phyloP scores from a whole-genome alignment of 345 rosid species.

The Combretum micranthum region DNA sequence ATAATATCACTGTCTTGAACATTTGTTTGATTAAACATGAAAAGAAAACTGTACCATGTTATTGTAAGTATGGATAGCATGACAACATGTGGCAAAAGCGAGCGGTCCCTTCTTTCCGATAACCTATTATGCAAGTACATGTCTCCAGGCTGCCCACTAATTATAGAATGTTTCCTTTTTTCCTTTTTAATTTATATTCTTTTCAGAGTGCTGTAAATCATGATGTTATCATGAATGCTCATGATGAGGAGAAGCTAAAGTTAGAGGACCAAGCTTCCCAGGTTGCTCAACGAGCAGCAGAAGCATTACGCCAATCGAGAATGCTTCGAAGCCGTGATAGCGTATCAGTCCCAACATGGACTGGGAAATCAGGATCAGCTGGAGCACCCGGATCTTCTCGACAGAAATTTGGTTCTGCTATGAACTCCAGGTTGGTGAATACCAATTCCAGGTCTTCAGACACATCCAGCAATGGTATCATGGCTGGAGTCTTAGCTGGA shows the following conservation, averaged over 20 bases:
- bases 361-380: conserved; percentile 84
- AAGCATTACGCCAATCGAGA: conserved; percentile 81
- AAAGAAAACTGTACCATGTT: too few species aligned
- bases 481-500: conserved; percentile 79
- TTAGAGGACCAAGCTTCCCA: conserved; percentile 88
- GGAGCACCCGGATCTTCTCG: conserved; percentile 77
- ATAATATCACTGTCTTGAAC: too few species aligned
- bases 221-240: conserved; percentile 69
- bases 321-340: conserved; percentile 78
- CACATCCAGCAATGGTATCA: conserved; percentile 34
- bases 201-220: conserved; percentile 87
- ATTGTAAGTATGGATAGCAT: too few species aligned
- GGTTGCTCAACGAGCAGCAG: conserved; percentile 93
- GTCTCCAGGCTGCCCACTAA: too few species aligned
- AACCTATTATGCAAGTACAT: too few species aligned
- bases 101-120: too few species aligned
- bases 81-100: too few species aligned
- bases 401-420: conserved; percentile 67
- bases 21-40: too few species aligned
- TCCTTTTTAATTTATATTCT: neutral
- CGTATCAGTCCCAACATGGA: conserved; percentile 88
- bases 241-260: conserved; percentile 70
- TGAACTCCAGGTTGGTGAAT: conserved; percentile 39
- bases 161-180: neutral
- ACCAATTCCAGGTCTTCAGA: conserved; percentile 20